These are phyloP conservation scores for Fusarium irregulare DNA, from an alignment of 2,329 filamentous ascomycete genomes.

Conservation along the genomic window DNA sequence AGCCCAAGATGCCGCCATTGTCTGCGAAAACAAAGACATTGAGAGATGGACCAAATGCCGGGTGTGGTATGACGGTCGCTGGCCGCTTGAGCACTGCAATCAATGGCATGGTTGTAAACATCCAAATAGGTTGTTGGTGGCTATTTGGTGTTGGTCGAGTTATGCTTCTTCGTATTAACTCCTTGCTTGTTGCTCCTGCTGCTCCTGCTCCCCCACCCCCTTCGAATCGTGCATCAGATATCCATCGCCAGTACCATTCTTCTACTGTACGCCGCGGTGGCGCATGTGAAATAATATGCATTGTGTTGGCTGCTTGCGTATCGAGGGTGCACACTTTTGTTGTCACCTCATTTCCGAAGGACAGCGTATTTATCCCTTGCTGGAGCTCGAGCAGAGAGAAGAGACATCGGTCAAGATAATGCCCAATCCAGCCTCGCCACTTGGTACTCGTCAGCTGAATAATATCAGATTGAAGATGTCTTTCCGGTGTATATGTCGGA, in stretches of 20 bases:
- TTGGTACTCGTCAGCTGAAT: constrained; percentile 6
- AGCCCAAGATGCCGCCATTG: constrained; percentile 10
- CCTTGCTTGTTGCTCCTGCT: constrained; percentile 7
- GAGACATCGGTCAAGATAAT: constrained; percentile 7
- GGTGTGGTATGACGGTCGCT: constrained; percentile 1
- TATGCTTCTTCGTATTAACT: constrained; percentile 23
- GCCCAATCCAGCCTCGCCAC: constrained; percentile 7
- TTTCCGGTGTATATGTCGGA: constrained; percentile 10
- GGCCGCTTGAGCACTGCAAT: neutral
- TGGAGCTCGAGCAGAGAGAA: constrained; percentile 12
- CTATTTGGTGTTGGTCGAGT: constrained; percentile 10
- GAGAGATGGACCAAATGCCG: neutral
- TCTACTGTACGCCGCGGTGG: constrained; percentile 8
- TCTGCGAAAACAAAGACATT: neutral
- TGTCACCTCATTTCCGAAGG: constrained; percentile 1
- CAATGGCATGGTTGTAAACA: neutral
- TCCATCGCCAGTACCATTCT: constrained; percentile 1
- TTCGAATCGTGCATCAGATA: constrained; percentile 11
- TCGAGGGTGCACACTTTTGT: constrained; percentile 15
- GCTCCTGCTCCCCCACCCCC: constrained; percentile 5
- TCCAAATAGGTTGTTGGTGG: constrained; percentile 22
- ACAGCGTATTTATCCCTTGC: constrained; percentile 7
- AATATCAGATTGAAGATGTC: constrained; percentile 18
- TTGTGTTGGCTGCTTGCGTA: constrained; percentile 25
- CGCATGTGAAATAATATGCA: constrained; percentile 25